Base-by-base conservation (phyloP, 129 eudicot species). In the Helianthus tuberosus region DNA sequence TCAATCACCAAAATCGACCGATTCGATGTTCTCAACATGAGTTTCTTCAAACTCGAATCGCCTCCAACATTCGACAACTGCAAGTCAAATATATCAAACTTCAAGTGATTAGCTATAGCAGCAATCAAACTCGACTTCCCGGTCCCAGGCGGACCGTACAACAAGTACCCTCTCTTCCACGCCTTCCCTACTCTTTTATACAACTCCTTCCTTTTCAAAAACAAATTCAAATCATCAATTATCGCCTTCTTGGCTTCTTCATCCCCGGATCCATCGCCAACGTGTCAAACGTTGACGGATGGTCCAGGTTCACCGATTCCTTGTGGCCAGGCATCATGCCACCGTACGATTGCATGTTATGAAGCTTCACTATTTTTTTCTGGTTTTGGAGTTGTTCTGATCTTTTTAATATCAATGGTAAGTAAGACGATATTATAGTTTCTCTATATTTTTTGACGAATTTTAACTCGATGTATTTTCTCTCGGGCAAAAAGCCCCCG, bases 41-140 rank as follows among this genome's bases (percentile, higher is more conserved):
- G 12, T 58, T 66, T 74, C 78, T 86, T 79, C 83, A 89, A 76
- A 3, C 75, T 82, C 0, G 96, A 82, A 72, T 89, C 85, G 25
- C 58, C 38, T 75, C 60, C 75, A 51, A 89, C 60, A 57, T 76
- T 85, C 62, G 77, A 74, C 69, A 89, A 68, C 83, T 86, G 89
- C 54, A 89, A 72, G 66, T 89, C 94, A 72, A 83, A 85, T 2
- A 88, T 82, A 59, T 88, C 89, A 75, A 88, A 88, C 16, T 88
- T 85, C 55, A 89, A 44, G 23, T 83, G 81, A 71, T 89, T 89
- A 0, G 96, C 96, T 11, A 89, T 89, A 6, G 96, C 91, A 0
- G 91, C 96, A 55, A 89, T 84, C 89, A 89, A 75, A 32, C 96
- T 89, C 17, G 91, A 86, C 59, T 86, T 86, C 52, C 96, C 89